Evolutionary conservation across 306 rosid genomes (phyloP).

Genomic region (Gynostemma pentaphyllum): DNA sequence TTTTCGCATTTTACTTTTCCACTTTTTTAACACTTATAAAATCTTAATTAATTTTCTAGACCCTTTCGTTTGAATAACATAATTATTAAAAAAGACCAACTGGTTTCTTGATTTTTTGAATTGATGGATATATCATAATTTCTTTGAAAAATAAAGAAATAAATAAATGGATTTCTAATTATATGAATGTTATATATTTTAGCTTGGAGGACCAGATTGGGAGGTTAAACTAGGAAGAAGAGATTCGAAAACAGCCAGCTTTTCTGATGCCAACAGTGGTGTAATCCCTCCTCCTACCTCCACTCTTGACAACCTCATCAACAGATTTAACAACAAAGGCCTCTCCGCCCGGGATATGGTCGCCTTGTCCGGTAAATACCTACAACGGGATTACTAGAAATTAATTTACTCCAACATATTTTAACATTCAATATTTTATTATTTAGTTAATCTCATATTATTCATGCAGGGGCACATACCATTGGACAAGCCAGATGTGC

Average conservation of each 20-base stretch:
- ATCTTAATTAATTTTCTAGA: too few species aligned
- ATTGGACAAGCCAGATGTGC: slow-evolving; percentile 63
- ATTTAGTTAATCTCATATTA: neutral
- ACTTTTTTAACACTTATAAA: too few species aligned
- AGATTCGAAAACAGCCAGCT: slow-evolving; percentile 60
- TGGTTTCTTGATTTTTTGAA: too few species aligned
- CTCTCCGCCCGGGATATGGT: slow-evolving; percentile 62
- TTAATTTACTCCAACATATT: neutral
- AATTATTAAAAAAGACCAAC: too few species aligned
- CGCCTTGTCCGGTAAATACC: slow-evolving; percentile 64
- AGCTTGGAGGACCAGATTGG: slow-evolving; percentile 94
- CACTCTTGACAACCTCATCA: slow-evolving; percentile 29
- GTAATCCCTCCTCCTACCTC: slow-evolving; percentile 49
- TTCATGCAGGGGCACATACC: slow-evolving; percentile 55
- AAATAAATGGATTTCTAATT: too few species aligned
- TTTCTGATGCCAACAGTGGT: slow-evolving; percentile 43
- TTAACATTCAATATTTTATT: neutral
- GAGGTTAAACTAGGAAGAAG: slow-evolving; percentile 72
- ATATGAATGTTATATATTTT: too few species aligned
- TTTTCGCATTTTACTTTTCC: too few species aligned
- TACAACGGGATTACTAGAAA: too few species aligned
- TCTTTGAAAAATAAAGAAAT: too few species aligned
- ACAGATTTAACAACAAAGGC: slow-evolving; percentile 29
- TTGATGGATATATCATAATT: too few species aligned
- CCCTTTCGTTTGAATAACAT: too few species aligned